Evolutionary conservation across 768 basidiomycete species (phyloP).

Genomic region (Xerocomellus intermedius): DNA sequence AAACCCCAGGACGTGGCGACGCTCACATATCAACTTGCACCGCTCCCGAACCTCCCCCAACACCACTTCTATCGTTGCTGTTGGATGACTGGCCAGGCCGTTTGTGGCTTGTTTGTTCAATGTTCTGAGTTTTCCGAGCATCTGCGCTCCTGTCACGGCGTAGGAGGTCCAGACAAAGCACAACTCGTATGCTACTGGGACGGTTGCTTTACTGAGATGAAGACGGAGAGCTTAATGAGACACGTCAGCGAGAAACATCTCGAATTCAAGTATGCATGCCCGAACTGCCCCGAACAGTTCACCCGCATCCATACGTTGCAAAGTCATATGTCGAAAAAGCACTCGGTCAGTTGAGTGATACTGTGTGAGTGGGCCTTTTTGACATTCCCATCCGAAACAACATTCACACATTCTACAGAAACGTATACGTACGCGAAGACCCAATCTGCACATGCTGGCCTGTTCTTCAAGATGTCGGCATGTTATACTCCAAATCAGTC

Average conservation of each 20-base stretch:
- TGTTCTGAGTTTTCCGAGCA: conserved; percentile 20
- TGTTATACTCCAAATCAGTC: neutral
- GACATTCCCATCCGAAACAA: neutral
- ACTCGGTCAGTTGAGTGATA: neutral
- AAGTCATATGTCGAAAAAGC: conserved; percentile 8
- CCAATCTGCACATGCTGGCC: neutral
- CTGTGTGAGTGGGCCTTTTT: neutral
- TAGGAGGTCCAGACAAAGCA: conserved; percentile 15
- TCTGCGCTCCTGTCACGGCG: conserved; percentile 18
- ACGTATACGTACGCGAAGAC: neutral
- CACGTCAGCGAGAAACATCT: conserved; percentile 26
- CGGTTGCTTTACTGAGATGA: conserved; percentile 17
- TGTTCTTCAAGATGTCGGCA: neutral
- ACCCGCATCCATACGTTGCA: conserved; percentile 20
- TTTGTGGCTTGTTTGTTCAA: conserved; percentile 10
- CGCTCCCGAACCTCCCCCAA: neutral
- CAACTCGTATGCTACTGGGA: conserved; percentile 13
- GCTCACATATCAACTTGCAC: conserved; percentile 1
- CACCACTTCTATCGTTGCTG: conserved; percentile 10
- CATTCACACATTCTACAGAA: neutral
- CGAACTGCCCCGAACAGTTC: conserved; percentile 18
- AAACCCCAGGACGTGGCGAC: conserved; percentile 1
- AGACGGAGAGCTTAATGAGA: conserved; percentile 23
- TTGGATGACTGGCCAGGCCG: conserved; percentile 5
- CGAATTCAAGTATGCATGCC: conserved; percentile 13